Percentiles rank a stretch among this genome's conserved stretches.
Evolutionary conservation across 768 basidiomycete species (phyloP).

Genomic region (Ramaria sp.): DNA sequence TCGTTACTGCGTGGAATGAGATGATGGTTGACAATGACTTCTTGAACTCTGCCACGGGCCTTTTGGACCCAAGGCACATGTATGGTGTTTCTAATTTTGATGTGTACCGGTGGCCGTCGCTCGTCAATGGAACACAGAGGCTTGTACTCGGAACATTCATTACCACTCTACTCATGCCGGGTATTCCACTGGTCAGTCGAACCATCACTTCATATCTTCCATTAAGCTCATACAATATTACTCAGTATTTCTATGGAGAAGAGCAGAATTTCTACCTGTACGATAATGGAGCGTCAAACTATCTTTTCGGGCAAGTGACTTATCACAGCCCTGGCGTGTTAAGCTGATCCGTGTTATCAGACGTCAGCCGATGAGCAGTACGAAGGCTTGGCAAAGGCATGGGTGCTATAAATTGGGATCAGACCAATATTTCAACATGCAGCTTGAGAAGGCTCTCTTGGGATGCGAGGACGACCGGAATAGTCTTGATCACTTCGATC

Average conservation of each 20-base stretch:
- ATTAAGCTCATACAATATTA: constrained; percentile 6
- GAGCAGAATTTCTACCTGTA: constrained; percentile 85
- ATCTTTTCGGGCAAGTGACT: constrained; percentile 66
- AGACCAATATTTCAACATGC: constrained; percentile 90
- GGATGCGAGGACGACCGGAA: constrained; percentile 91
- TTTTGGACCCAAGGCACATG: constrained; percentile 79
- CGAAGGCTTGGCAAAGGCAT: constrained; percentile 85
- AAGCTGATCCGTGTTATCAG: constrained; percentile 27
- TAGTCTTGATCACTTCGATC: constrained; percentile 89
- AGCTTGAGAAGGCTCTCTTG: constrained; percentile 62
- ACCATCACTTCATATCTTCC: background rate
- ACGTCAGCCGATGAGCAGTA: constrained; percentile 82
- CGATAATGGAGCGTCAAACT: constrained; percentile 85
- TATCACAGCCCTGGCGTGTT: background rate
- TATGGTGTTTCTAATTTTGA: constrained; percentile 92
- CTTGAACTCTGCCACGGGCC: constrained; percentile 54
- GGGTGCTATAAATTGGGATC: constrained; percentile 90
- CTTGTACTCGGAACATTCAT: constrained; percentile 73
- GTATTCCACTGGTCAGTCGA: constrained; percentile 58
- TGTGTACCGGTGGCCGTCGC: constrained; percentile 86
- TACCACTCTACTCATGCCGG: constrained; percentile 74
- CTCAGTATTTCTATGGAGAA: constrained; percentile 77
- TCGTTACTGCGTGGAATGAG: constrained; percentile 84
- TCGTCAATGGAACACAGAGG: constrained; percentile 74
- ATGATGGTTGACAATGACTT: constrained; percentile 88